Evolutionary conservation across 768 basidiomycete species (phyloP), one percentile per base, ranked within the genome.

Genomic region (Jaapia argillacea): DNA sequence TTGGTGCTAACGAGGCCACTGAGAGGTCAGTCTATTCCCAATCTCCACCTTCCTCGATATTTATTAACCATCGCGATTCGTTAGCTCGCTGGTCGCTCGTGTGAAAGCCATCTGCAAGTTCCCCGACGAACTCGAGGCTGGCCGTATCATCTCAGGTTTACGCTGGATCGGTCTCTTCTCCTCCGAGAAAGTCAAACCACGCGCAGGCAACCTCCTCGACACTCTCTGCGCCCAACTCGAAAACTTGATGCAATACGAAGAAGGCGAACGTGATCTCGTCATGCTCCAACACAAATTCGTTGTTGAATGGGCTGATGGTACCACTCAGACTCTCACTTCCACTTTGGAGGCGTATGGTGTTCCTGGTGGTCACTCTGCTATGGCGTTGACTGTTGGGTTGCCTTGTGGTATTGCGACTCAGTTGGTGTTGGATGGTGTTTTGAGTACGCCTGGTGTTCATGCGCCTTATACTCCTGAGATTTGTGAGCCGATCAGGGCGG

Each of bases 231-330:
- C 77, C 2, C 80, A 74, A 18, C 75, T 99, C 40, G 93, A 99
- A 70, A 77, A 70, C 47, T 74, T 94, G 59, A 96, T 97, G 88
- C 76, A 81, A 62, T 97, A 94, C 65, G 85, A 81, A 49, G 65
- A 71, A 38, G 89, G 88, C 49, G 92, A 98, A 65, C 82, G 89
- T 7, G 94, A 99, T 62, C 77, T 98, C 48, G 88, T 99, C 47
- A 89, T 98, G 81, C 79, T 99, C 43, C 94, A 97, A 66, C 94
- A 99, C 76, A 94, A 93, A 70, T 98, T 99, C 59, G 66, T 89
- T 53, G 81, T 98, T 27, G 81, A 92, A 58, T 86, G 85, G 76
- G 71, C 75, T 25, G 89, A 97, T 55, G 92, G 94, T 38, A 72
- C 65, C 39, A 67, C 74, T 83, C 77, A 92, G 68, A 90, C 77